phyloP scores from a whole-genome alignment of 108 stramenopile species.

The Cyclotella baltica region DNA sequence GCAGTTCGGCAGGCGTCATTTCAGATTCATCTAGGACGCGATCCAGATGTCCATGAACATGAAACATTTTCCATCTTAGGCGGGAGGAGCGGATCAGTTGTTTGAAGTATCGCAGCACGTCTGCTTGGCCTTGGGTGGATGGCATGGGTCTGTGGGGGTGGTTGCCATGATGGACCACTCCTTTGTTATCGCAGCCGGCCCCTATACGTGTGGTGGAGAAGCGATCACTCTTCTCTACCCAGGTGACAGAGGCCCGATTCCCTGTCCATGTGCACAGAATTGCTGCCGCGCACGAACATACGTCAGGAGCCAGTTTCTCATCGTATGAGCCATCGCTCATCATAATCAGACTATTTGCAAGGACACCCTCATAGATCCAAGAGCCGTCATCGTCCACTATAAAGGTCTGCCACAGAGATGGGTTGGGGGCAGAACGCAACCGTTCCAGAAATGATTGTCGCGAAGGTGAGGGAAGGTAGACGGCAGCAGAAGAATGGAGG shows the following conservation, averaged over 20 bases:
- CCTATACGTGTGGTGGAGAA: not conserved
- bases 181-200: conserved; percentile 1
- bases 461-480: not conserved
- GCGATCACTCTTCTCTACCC: not conserved
- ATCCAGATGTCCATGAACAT: conserved; percentile 7
- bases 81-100: not conserved
- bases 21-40: not conserved
- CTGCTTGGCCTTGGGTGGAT: not conserved
- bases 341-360: not conserved
- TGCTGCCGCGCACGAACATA: not conserved
- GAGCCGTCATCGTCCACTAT: not conserved
- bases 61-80: not conserved
- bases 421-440: not conserved
- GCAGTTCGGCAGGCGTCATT: not conserved
- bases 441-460: not conserved
- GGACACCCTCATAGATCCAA: conserved; percentile 1
- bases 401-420: conserved; percentile 1
- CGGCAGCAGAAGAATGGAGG: not conserved
- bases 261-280: not conserved
- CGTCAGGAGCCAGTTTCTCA: not conserved
- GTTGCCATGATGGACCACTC: not conserved
- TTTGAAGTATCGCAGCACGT: conserved; percentile 1
- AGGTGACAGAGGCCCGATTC: not conserved
- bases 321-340: conserved; percentile 13
- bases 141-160: not conserved